Base-by-base conservation (phyloP, 306 rosid species). In the Vicia sativa region DNA sequence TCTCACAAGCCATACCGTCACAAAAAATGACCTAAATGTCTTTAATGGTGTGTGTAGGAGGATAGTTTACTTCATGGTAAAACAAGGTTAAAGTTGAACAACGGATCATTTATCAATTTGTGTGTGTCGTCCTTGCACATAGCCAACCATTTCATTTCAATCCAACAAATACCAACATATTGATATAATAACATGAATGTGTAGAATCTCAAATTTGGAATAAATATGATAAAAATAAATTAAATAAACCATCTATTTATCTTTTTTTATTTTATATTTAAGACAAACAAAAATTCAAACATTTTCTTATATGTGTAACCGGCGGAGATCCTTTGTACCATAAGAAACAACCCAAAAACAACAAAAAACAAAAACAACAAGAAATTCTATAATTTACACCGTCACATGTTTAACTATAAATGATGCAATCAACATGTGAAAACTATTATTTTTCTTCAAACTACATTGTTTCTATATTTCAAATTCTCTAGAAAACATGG, bases 341-440 rank as follows among this genome's bases (percentile, higher is more conserved):
- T 38, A 19, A 18, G 55, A 44, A 46, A 52, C 31, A 52, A 21
- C 15, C 43, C 43, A 14, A 45, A 61, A 63, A 63, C 23, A 42
- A 65, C 34, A 50, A 52, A 46, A 39, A 3, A 15, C 21, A 21
- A 53, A 28, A 62, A 14, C 21, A 50, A 37, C 2, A 62, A 62
- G 58, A 63, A 37, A 52, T 11, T 76, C 58, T 65, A 42, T 75
- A 70, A 70, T 49, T 39, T 12, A 41, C 58, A 61, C 31, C 52
- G 55, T n/a, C 67, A 18, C 56, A 49, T 37, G 61, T 9, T 11
- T 57, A 44, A 55, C 34, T 29, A 69, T 52, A 62, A 54, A 76
- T 61, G 75, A 61, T 9, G 39, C 5, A 23, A 35, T 11, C 23
- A 55, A 23, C 62, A 61, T 52, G 65, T 34, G 71, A 68, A 73